Evolutionary conservation across 2,329 filamentous ascomycete genomes (phyloP).

Genomic region (Penicillium brasilianum): DNA sequence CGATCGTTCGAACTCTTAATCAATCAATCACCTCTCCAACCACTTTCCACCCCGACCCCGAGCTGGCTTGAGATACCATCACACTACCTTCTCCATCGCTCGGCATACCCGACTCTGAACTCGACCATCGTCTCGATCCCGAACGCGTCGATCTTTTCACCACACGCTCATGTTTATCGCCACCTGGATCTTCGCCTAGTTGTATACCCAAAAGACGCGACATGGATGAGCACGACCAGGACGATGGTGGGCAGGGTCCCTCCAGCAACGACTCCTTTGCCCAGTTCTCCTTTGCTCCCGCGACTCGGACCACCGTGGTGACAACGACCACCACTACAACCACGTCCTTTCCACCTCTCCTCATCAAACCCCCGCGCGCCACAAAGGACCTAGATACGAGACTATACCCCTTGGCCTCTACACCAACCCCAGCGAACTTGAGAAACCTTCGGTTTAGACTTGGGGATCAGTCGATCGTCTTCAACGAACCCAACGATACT

Average conservation of each 20-base stretch:
- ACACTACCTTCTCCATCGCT: conserved; percentile 13
- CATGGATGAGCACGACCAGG: conserved; percentile 37
- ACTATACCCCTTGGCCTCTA: conserved; percentile 84
- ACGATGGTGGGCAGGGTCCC: conserved; percentile 30
- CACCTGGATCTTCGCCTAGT: conserved; percentile 22
- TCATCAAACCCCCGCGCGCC: conserved; percentile 73
- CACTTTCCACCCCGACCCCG: conserved; percentile 21
- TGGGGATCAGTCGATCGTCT: conserved; percentile 64
- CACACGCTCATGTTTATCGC: conserved; percentile 19
- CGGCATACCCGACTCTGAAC: conserved; percentile 16
- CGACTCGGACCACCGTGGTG: conserved; percentile 70
- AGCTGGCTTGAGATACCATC: conserved; percentile 24
- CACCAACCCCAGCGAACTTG: conserved; percentile 79
- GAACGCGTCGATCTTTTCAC: conserved; percentile 25
- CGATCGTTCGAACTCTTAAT: neutral
- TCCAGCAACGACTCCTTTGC: conserved; percentile 53
- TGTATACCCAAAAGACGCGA: conserved; percentile 27
- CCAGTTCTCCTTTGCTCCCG: conserved; percentile 66
- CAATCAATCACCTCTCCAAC: conserved; percentile 11
- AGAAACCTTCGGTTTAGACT: conserved; percentile 77
- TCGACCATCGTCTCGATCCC: conserved; percentile 9
- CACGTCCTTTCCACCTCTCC: conserved; percentile 79
- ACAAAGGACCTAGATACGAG: conserved; percentile 79
- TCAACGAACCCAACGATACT: conserved; percentile 66
- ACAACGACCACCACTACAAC: conserved; percentile 92